Evolutionary conservation across 2,329 filamentous ascomycete species (phyloP).

Genomic region (Emydomyces testavorans): DNA sequence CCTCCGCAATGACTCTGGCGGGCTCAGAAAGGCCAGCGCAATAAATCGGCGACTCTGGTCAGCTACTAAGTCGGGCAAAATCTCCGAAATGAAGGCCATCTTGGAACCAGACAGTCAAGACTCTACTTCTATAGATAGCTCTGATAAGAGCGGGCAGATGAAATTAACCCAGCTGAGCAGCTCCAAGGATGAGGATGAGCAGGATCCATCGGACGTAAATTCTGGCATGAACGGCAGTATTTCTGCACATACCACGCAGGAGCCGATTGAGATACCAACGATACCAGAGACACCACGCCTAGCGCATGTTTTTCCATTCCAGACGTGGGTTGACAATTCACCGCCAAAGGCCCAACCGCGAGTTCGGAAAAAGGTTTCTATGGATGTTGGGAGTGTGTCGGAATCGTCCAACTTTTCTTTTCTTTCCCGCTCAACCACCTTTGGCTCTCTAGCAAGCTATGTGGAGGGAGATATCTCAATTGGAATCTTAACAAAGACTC

Average conservation of each 20-base stretch:
- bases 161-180: neutral
- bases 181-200: slow-evolving; percentile 12
- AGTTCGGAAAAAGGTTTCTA: slow-evolving; percentile 66
- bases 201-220: slow-evolving; percentile 23
- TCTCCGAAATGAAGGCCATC: slow-evolving; percentile 63
- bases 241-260: neutral
- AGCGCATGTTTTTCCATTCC: slow-evolving; percentile 85
- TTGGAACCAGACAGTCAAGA: slow-evolving; percentile 56
- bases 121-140: slow-evolving; percentile 25
- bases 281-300: slow-evolving; percentile 36
- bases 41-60: slow-evolving; percentile 83
- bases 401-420: slow-evolving; percentile 76
- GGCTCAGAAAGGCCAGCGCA: slow-evolving; percentile 70
- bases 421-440: slow-evolving; percentile 64
- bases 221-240: slow-evolving; percentile 5
- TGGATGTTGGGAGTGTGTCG: slow-evolving; percentile 82
- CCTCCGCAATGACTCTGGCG: slow-evolving; percentile 67
- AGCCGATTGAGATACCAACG: slow-evolving; percentile 13
- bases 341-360: slow-evolving; percentile 37
- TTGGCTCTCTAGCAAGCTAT: slow-evolving; percentile 59
- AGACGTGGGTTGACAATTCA: slow-evolving; percentile 44
- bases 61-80: slow-evolving; percentile 63
- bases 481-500: slow-evolving; percentile 47
- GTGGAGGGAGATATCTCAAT: slow-evolving; percentile 80
- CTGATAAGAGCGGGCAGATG: slow-evolving; percentile 31